These are phyloP conservation scores for Acanthamoeba royreba DNA, from an alignment of 208 protist species.

Conservation along the genomic window DNA sequence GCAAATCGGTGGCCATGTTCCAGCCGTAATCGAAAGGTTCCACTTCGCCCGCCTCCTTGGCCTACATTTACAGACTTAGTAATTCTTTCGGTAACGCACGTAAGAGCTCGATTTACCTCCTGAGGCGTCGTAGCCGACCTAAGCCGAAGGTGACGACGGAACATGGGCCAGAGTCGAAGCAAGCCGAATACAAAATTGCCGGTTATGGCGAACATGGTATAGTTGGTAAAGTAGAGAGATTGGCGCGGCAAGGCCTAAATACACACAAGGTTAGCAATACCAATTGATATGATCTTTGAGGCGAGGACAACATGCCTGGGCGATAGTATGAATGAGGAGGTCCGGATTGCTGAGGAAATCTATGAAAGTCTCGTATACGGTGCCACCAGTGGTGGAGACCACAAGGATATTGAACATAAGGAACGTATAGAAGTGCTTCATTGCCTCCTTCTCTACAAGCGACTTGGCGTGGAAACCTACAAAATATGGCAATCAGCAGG, in stretches of 20 bases:
- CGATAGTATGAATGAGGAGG: not conserved
- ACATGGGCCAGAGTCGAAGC: not conserved
- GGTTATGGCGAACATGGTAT: not conserved
- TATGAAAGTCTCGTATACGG: not conserved
- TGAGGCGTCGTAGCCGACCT: not conserved
- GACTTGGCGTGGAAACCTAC: conserved; percentile 10
- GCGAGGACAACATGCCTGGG: not conserved
- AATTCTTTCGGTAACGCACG: no score
- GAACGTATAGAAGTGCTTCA: not conserved
- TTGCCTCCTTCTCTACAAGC: not conserved
- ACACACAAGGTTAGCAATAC: not conserved
- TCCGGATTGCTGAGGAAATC: not conserved
- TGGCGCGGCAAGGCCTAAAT: not conserved
- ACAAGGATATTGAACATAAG: not conserved
- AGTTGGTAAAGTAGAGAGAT: conserved; percentile 1
- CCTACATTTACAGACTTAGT: not conserved
- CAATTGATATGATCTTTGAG: not conserved
- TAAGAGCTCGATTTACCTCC: no score
- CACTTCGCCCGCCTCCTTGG: not conserved
- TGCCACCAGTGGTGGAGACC: not conserved
- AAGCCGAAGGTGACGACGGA: not conserved
- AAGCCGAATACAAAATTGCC: conserved; percentile 7
- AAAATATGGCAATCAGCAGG: no score
- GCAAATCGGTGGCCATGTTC: not conserved
- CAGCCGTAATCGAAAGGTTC: not conserved